phyloP scores from a whole-genome alignment of 2,329 filamentous ascomycete genomes.

The Penicillium nordicum region DNA sequence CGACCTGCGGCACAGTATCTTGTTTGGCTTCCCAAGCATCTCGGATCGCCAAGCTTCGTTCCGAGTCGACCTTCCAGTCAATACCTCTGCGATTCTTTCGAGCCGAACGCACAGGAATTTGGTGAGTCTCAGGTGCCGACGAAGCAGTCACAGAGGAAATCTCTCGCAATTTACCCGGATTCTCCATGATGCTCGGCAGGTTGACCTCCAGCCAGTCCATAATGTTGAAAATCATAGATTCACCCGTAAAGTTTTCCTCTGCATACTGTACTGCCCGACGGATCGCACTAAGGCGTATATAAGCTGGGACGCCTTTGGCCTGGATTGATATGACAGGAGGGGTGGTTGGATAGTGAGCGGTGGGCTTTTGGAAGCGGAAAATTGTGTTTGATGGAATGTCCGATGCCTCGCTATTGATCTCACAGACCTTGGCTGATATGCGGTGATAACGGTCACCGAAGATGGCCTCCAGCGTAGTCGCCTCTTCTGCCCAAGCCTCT shows the following conservation, averaged over 20 bases:
- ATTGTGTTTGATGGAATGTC: conserved; percentile 46
- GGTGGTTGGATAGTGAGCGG: conserved; percentile 65
- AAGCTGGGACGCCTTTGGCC: conserved; percentile 71
- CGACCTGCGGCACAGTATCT: conserved; percentile 60
- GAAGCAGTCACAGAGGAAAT: conserved; percentile 73
- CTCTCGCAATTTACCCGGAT: conserved; percentile 77
- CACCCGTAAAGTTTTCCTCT: conserved; percentile 67
- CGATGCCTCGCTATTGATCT: conserved; percentile 60
- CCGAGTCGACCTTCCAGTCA: conserved; percentile 58
- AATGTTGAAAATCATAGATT: conserved; percentile 87
- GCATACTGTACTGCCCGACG: conserved; percentile 72
- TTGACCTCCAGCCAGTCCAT: conserved; percentile 89
- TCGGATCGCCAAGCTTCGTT: conserved; percentile 57
- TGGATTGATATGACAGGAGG: conserved; percentile 67
- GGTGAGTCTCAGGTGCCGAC: conserved; percentile 13
- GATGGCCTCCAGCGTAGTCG: conserved; percentile 78
- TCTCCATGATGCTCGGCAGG: conserved; percentile 75
- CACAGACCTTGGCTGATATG: conserved; percentile 62
- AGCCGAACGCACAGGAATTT: conserved; percentile 28
- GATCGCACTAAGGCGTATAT: conserved; percentile 86
- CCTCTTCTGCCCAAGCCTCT: conserved; percentile 78
- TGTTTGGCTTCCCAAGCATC: conserved; percentile 69
- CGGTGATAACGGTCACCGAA: conserved; percentile 70
- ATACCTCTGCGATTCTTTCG: conserved; percentile 56
- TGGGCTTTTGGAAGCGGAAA: conserved; percentile 68